Conservation (phyloP, 2,329 filamentous ascomycete species). For the Trichoderma lentiforme region DNA sequence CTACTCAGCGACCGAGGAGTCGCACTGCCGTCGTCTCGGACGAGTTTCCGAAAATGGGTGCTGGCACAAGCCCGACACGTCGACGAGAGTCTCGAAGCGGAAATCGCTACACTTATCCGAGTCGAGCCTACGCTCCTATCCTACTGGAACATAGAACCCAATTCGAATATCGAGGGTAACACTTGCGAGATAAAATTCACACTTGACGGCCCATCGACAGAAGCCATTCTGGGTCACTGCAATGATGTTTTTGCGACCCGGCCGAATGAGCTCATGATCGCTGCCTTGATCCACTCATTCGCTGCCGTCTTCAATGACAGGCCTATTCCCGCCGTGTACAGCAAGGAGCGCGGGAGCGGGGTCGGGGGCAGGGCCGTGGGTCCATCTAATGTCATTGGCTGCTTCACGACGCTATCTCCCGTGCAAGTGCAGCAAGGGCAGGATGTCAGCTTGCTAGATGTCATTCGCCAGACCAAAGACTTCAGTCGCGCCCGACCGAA, state of each 20-base stretch:
- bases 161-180: neutral
- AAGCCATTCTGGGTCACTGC: neutral
- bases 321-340: slow-evolving; percentile 27
- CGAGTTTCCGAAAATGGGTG: too few species aligned
- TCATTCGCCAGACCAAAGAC: slow-evolving; percentile 24
- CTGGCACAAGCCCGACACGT: too few species aligned
- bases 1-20: too few species aligned
- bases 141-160: neutral
- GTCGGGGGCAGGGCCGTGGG: slow-evolving; percentile 21
- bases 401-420: slow-evolving; percentile 35
- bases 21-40: too few species aligned
- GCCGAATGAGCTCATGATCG: neutral
- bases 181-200: neutral
- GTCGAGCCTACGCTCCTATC: neutral
- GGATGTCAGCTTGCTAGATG: neutral
- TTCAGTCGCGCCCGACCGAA: neutral
- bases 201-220: neutral
- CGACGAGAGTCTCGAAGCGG: too few species aligned
- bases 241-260: neutral
- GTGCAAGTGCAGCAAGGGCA: slow-evolving; percentile 6
- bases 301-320: slow-evolving; percentile 26
- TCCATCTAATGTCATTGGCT: slow-evolving; percentile 33
- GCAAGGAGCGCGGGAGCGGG: slow-evolving; percentile 35
- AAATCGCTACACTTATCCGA: too few species aligned
- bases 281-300: neutral